phyloP scores from a whole-genome alignment of 345 rosid species.

The Sisymbrium irio region DNA sequence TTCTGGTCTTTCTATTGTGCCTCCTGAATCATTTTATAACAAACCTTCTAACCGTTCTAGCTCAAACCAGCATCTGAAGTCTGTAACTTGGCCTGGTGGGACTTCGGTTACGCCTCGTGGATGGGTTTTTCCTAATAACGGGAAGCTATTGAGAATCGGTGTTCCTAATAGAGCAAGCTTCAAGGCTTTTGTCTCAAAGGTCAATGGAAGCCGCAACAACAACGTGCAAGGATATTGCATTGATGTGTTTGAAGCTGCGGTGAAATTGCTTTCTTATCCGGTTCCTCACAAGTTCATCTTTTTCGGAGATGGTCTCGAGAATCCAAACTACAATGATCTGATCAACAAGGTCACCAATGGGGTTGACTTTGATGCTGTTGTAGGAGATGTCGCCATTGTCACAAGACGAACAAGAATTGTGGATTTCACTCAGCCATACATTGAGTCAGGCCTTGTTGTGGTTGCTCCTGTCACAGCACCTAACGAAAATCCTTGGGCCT shows the following conservation, averaged over 20 bases:
- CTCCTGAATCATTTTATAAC: constrained; percentile 69
- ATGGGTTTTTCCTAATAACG: constrained; percentile 87
- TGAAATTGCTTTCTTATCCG: constrained; percentile 67
- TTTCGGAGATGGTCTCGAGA: constrained; percentile 76
- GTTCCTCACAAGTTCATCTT: constrained; percentile 70
- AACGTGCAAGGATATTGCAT: constrained; percentile 71
- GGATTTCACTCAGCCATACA: constrained; percentile 86
- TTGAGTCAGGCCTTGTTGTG: constrained; percentile 87
- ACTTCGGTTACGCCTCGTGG: constrained; percentile 63
- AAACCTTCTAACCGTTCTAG: constrained; percentile 68
- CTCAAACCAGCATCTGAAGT: constrained; percentile 59
- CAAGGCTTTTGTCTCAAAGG: constrained; percentile 47
- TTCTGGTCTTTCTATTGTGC: constrained; percentile 67
- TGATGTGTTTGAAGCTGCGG: constrained; percentile 75
- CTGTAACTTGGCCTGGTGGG: constrained; percentile 92
- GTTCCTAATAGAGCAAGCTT: constrained; percentile 73
- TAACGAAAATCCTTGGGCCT: constrained; percentile 70
- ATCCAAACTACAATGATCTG: constrained; percentile 70
- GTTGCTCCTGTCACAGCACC: constrained; percentile 69
- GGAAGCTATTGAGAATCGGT: constrained; percentile 66
- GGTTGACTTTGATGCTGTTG: constrained; percentile 79
- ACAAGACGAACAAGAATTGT: constrained; percentile 64
- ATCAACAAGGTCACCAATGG: constrained; percentile 52
- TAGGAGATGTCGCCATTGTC: constrained; percentile 84
- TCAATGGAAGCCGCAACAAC: constrained; percentile 47